Evolutionary conservation across 1,139 yeast species (phyloP).

Genomic region (Lodderomyces parapsilosis): DNA sequence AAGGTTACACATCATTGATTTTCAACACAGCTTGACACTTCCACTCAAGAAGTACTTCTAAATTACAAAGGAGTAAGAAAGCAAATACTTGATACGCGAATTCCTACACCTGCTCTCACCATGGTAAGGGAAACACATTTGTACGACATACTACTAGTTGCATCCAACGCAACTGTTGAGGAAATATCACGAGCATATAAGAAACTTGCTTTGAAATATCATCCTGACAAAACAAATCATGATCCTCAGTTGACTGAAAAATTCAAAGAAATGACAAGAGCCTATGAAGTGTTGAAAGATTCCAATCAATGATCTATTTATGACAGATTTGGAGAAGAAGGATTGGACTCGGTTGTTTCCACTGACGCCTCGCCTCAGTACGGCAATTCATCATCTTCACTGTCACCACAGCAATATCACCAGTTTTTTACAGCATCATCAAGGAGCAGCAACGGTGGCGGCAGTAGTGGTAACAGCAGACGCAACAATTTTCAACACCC

Average conservation of each 20-base stretch:
- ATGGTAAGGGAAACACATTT: conserved; percentile 29
- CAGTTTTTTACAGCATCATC: conserved; percentile 4
- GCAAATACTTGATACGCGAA: too few species aligned
- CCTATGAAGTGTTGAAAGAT: conserved; percentile 43
- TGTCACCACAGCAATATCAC: not conserved
- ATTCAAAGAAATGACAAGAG: conserved; percentile 44
- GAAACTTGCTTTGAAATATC: conserved; percentile 41
- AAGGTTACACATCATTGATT: too few species aligned
- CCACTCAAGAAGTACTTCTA: not conserved
- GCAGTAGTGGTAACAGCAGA: conserved; percentile 4
- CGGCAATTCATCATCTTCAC: conserved; percentile 8
- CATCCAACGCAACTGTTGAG: conserved; percentile 33
- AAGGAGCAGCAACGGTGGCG: conserved; percentile 5
- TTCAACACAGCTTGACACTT: too few species aligned
- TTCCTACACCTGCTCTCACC: too few species aligned
- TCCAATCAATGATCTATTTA: conserved; percentile 29
- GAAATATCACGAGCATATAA: conserved; percentile 43
- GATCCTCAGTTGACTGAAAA: conserved; percentile 43
- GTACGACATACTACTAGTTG: conserved; percentile 39
- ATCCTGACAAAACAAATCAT: conserved; percentile 50
- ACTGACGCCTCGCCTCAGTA: conserved; percentile 9
- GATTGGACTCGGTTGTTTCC: conserved; percentile 32
- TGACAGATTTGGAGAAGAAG: conserved; percentile 40
- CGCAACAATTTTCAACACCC: conserved; percentile 6
- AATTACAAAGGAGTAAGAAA: too few species aligned